These are phyloP conservation scores for Cucurbita maxima DNA, from an alignment of 306 rosid genomes.

Conservation along the genomic window DNA sequence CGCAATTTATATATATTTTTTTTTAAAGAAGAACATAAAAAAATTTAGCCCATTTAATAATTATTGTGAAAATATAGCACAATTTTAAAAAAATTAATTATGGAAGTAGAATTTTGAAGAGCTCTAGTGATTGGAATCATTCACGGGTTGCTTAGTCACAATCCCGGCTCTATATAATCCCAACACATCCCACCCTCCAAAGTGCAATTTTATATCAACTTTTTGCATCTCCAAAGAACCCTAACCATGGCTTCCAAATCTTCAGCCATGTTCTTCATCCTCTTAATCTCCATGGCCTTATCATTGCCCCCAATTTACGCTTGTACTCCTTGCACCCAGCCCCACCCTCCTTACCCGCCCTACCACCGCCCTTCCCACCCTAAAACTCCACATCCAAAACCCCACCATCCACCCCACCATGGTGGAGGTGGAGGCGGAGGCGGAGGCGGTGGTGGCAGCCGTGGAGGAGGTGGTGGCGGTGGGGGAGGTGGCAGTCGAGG, in stretches of 20 bases:
- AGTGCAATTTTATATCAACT: neutral
- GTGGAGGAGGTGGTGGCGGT: neutral
- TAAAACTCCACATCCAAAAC: slow-evolving; percentile 15
- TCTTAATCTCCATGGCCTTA: slow-evolving; percentile 25
- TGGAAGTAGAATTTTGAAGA: too few relatives aligned
- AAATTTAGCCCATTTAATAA: too few relatives aligned
- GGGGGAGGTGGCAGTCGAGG: neutral
- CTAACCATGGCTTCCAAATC: slow-evolving; percentile 28
- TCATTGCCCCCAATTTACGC: slow-evolving; percentile 39
- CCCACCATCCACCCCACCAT: slow-evolving; percentile 40
- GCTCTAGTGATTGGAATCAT: neutral
- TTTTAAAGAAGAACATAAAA: too few relatives aligned
- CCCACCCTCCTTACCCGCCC: slow-evolving; percentile 29
- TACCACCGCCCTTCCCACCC: slow-evolving; percentile 19
- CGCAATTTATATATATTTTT: too few relatives aligned
- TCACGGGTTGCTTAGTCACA: neutral
- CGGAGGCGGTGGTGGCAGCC: neutral
- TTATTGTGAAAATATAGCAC: too few relatives aligned
- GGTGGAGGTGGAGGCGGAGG: slow-evolving; percentile 21
- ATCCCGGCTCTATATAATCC: neutral
- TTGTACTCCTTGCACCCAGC: slow-evolving; percentile 45
- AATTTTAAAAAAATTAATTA: too few relatives aligned
- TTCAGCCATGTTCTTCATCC: slow-evolving; percentile 31
- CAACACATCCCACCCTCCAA: neutral
- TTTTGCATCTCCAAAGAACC: neutral